Evolutionary conservation across 768 basidiomycete genomes (phyloP), one percentile per base, ranked within the genome.

Genomic region (Amanita thiersii): DNA sequence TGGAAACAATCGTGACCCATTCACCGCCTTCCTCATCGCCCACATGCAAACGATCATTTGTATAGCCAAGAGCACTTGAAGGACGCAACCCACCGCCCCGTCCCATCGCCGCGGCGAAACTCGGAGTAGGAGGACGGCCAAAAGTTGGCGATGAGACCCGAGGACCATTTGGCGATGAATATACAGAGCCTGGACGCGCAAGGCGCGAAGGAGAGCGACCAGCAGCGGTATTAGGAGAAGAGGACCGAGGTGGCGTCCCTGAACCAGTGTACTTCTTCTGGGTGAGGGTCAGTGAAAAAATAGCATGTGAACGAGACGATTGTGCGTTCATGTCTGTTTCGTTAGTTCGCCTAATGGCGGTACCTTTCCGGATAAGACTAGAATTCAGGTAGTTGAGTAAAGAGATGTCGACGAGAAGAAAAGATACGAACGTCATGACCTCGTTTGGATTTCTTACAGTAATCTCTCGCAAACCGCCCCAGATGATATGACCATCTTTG

Each of bases 251-350:
- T 2, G 85, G 83, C 2, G 70, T 60, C 9, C 76, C 73, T 15
- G 77, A 72, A 18, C 91, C 90, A 25, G 75, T 70, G 56, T 68
- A 89, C 59, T 84, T 91, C 69, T 85, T 89, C 64, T 97, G 94
- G 3, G 81, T 87, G 41, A 99, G 69, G 9, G 90, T 96, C 39
- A 99, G 70, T 28, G 94, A 97, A 64, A 99, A 98, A 61, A 99
- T 98, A 48, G 96, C 96, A 73, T 99, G 96, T 20, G 91, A 96
- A 44, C 96, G 85, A 29, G 94, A 97, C 1, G 88, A 92, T 59
- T 96, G 91, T 18, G 94, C 90, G 59, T 99, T 99, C 94, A 98
- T 97, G 56, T 91, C 89, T 23, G 96, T 99, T 60, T 93, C 89
- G 48, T 94, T 93, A 7, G 96, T 98, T 42, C 93, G 80, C 21